A percentile compares a stretch with the other conserved stretches of the same genome.
Conservation (phyloP, 805 yeast species). For the Candida caryicola region DNA sequence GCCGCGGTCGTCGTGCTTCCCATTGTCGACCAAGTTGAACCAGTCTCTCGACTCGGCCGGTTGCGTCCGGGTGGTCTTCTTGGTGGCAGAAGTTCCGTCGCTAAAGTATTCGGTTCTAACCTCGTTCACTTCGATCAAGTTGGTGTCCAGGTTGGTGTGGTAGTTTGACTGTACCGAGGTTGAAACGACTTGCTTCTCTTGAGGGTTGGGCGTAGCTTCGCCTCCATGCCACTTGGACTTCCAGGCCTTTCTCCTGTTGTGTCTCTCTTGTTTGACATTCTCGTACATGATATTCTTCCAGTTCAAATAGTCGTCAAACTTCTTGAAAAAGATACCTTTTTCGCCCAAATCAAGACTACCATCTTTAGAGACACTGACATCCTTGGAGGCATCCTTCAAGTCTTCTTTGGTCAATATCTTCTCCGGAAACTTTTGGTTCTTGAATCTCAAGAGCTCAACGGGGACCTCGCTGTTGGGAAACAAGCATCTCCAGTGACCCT, state of each 20-base stretch:
- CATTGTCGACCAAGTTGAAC: constrained; percentile 29
- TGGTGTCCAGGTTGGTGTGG: constrained; percentile 24
- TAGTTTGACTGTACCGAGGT: constrained; percentile 24
- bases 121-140: constrained; percentile 30
- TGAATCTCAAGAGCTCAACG: constrained; percentile 27
- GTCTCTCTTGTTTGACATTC: constrained; percentile 38
- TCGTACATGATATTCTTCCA: constrained; percentile 63
- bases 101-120: constrained; percentile 29
- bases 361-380: constrained; percentile 7
- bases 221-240: neutral
- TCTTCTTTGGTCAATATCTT: constrained; percentile 56
- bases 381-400: constrained; percentile 36
- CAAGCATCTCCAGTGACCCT: constrained; percentile 89
- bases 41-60: constrained; percentile 35
- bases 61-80: constrained; percentile 28
- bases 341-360: constrained; percentile 40
- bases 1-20: constrained; percentile 11
- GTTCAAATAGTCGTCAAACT: constrained; percentile 59
- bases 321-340: constrained; percentile 60
- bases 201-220: neutral
- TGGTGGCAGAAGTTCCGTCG: constrained; percentile 37
- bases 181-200: constrained; percentile 20
- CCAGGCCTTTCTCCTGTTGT: constrained; percentile 8
- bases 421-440: constrained; percentile 23
- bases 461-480: constrained; percentile 56